Percentiles rank a stretch among this genome's conserved stretches.
Evolutionary conservation across 345 rosid genomes (phyloP).

Genomic region (Camelina neglecta): DNA sequence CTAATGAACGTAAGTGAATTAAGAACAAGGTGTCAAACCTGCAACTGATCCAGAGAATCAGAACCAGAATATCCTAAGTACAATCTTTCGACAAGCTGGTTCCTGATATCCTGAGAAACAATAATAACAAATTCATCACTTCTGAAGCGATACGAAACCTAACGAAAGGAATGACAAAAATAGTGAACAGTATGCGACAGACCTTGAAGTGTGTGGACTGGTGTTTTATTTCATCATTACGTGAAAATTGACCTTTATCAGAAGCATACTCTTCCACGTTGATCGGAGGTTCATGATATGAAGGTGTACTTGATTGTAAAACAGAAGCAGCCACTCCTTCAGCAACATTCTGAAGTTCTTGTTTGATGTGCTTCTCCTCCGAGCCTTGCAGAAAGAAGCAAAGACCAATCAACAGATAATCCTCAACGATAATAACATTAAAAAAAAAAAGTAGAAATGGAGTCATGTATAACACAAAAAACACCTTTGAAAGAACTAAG

Average conservation of each 20-base stretch:
- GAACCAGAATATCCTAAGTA: neutral
- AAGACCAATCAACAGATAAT: conserved; percentile 3
- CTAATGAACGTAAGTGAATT: neutral
- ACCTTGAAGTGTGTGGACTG: conserved; percentile 19
- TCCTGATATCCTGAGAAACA: conserved; percentile 10
- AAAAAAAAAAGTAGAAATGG: neutral
- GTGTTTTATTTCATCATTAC: neutral
- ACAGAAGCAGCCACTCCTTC: conserved; percentile 15
- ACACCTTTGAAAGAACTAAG: conserved; percentile 1
- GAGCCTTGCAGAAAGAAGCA: neutral
- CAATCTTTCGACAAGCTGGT: conserved; percentile 6
- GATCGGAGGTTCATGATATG: neutral
- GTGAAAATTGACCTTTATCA: neutral
- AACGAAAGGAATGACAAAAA: neutral
- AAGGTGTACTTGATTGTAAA: conserved; percentile 8
- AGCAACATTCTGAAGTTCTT: conserved; percentile 7
- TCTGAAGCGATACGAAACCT: neutral
- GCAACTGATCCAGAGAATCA: conserved; percentile 20
- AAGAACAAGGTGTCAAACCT: neutral
- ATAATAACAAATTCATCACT: neutral
- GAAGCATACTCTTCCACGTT: neutral
- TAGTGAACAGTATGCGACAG: neutral
- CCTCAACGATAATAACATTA: neutral
- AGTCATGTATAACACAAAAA: neutral
- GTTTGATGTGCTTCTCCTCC: conserved; percentile 4